A percentile compares a stretch with the other conserved stretches of the same genome.
phyloP scores from a whole-genome alignment of 2,329 filamentous ascomycete genomes.

The Sporothrix curviconia region DNA sequence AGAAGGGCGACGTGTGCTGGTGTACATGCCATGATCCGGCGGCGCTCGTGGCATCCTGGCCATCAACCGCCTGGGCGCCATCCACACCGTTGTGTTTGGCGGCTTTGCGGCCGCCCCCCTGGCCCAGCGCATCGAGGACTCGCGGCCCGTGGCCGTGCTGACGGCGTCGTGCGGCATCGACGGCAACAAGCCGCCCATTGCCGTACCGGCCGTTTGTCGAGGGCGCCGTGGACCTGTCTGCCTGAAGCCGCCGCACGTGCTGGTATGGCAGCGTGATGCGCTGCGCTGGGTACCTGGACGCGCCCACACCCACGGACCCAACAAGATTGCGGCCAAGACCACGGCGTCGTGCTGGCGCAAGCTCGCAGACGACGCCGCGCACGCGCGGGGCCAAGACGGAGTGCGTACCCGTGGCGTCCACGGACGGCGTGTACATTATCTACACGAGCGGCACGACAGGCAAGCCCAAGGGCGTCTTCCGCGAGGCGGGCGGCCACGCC shows the following conservation, averaged over 20 bases:
- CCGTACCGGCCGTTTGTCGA: conserved; percentile 73
- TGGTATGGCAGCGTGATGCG: conserved; percentile 81
- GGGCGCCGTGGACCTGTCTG: conserved; percentile 60
- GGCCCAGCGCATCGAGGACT: conserved; percentile 82
- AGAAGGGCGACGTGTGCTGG: conserved; percentile 80
- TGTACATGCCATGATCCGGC: conserved; percentile 99
- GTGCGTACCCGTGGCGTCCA: conserved; percentile 71
- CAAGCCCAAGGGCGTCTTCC: conserved; percentile 72
- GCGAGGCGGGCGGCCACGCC: conserved; percentile 79
- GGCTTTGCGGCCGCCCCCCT: conserved; percentile 78
- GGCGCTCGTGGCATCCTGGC: conserved; percentile 78
- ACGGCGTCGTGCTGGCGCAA: conserved; percentile 56
- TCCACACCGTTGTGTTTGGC: conserved; percentile 89
- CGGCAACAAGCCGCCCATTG: conserved; percentile 68
- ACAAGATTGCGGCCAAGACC: background rate
- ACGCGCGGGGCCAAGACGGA: conserved; percentile 61
- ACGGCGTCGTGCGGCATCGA: conserved; percentile 92
- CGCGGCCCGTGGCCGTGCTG: conserved; percentile 66
- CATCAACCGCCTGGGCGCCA: conserved; percentile 70
- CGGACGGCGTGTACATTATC: conserved; percentile 81
- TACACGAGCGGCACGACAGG: conserved; percentile 84
- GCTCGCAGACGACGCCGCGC: conserved; percentile 62
- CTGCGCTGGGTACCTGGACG: conserved; percentile 64
- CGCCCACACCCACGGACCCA: conserved; percentile 37
- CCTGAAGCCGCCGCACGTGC: conserved; percentile 64